A percentile compares a stretch with the other conserved stretches of the same genome.
Conservation (phyloP, 208 protist genomes). For the Leishmania gerbilli region DNA sequence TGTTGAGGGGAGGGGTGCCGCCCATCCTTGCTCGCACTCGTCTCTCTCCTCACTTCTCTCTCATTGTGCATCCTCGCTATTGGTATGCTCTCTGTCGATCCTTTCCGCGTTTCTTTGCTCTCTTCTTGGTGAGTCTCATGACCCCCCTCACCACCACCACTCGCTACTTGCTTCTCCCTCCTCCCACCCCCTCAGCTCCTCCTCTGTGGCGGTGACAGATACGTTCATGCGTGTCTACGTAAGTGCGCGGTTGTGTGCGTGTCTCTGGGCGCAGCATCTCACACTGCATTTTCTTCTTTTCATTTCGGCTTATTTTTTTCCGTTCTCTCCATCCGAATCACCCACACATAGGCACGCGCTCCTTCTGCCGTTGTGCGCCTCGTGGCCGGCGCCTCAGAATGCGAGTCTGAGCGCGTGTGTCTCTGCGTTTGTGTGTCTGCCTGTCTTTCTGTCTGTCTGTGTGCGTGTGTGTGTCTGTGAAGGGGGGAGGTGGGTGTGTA, state of each 20-base stretch:
- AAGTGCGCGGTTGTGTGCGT: background rate
- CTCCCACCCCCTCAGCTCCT: background rate
- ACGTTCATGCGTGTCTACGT: background rate
- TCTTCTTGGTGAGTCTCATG: background rate
- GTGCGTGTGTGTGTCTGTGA: background rate
- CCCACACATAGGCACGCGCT: background rate
- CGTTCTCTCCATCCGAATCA: background rate
- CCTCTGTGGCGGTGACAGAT: background rate
- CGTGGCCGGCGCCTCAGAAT: background rate
- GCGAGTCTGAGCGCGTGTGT: background rate
- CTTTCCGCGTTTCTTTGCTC: background rate
- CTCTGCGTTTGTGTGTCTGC: background rate
- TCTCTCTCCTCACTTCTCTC: background rate
- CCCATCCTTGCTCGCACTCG: constrained; percentile 23
- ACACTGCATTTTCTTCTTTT: background rate
- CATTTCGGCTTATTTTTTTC: background rate
- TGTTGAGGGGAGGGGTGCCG: background rate
- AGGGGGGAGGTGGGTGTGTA: background rate
- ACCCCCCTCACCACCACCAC: background rate
- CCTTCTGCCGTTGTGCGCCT: background rate
- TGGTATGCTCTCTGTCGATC: background rate
- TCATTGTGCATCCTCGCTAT: background rate
- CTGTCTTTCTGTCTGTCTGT: background rate
- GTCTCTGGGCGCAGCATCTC: background rate
- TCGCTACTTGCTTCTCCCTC: background rate